Evolutionary conservation across 2,329 filamentous ascomycete species (phyloP).

Genomic region (Bipolaris oryzae): DNA sequence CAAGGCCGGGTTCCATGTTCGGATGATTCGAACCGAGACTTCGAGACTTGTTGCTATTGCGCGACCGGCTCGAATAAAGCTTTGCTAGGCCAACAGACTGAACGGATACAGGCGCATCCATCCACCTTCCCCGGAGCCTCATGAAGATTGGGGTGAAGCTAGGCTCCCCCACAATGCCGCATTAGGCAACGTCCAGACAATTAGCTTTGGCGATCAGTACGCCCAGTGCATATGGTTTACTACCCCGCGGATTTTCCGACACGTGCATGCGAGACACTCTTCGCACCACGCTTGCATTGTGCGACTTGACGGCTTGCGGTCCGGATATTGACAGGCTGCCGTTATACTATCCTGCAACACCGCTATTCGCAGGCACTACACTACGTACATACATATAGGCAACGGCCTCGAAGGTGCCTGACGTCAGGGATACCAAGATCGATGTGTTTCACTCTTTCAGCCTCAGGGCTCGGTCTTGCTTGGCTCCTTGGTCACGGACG

Average conservation of each 20-base stretch:
- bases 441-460: no score
- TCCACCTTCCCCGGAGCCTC: not conserved
- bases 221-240: not conserved
- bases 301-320: no score
- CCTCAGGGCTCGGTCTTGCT: no score
- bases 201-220: not conserved
- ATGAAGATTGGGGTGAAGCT: not conserved
- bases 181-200: not conserved
- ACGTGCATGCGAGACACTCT: not conserved
- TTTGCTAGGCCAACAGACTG: not conserved
- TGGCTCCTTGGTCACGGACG: no score
- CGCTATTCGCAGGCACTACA: no score
- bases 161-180: not conserved
- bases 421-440: no score
- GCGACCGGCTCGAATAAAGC: not conserved
- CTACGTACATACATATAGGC: no score
- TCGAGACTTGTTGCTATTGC: not conserved
- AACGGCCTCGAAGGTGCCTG: no score
- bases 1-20: constrained; percentile 1
- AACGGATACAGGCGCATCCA: not conserved
- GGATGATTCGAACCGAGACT: not conserved
- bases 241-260: not conserved
- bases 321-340: no score
- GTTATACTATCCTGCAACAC: no score
- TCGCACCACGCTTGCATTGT: no score